A percentile compares a stretch with the other conserved stretches of the same genome.
These are phyloP conservation scores for Baorangia bicolor DNA, from an alignment of 768 basidiomycete genomes.

Conservation along the genomic window DNA sequence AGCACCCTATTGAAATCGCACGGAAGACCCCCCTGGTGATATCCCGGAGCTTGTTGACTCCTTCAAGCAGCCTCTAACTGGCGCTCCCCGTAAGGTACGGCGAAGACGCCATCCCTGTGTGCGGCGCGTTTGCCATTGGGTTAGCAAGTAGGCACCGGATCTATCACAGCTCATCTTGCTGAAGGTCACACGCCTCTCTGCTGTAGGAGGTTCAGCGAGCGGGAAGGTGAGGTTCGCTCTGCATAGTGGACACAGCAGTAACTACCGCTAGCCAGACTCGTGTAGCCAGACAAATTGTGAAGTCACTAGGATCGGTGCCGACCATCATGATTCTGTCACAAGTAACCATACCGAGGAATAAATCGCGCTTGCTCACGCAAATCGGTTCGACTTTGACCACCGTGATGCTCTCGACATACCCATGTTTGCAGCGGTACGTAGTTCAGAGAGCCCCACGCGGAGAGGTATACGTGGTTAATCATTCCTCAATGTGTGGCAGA, in stretches of 20 bases:
- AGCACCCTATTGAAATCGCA: constrained; percentile 82
- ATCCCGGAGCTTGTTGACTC: constrained; percentile 8
- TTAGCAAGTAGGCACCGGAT: constrained; percentile 62
- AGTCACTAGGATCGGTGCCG: constrained; percentile 78
- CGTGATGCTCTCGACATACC: constrained; percentile 92
- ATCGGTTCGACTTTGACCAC: constrained; percentile 83
- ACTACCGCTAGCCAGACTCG: constrained; percentile 55
- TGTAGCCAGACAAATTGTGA: constrained; percentile 80
- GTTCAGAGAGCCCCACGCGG: neutral
- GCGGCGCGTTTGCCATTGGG: constrained; percentile 80
- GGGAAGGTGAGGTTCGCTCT: constrained; percentile 62
- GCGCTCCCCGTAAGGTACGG: constrained; percentile 58
- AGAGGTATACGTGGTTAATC: neutral
- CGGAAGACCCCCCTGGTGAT: constrained; percentile 81
- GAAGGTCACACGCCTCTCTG: neutral
- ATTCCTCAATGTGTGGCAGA: constrained; percentile 66
- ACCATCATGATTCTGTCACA: constrained; percentile 91
- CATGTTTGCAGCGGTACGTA: constrained; percentile 72
- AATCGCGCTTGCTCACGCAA: constrained; percentile 78
- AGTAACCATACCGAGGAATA: constrained; percentile 72
- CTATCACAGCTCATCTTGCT: neutral
- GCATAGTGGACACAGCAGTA: neutral
- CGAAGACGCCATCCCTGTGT: constrained; percentile 65
- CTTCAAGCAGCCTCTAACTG: constrained; percentile 11
- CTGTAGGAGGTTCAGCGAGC: constrained; percentile 77